Percentiles rank a stretch among this genome's conserved stretches.
phyloP scores from a whole-genome alignment of 2,329 filamentous ascomycete genomes.

The Sordariomycetes sp. region DNA sequence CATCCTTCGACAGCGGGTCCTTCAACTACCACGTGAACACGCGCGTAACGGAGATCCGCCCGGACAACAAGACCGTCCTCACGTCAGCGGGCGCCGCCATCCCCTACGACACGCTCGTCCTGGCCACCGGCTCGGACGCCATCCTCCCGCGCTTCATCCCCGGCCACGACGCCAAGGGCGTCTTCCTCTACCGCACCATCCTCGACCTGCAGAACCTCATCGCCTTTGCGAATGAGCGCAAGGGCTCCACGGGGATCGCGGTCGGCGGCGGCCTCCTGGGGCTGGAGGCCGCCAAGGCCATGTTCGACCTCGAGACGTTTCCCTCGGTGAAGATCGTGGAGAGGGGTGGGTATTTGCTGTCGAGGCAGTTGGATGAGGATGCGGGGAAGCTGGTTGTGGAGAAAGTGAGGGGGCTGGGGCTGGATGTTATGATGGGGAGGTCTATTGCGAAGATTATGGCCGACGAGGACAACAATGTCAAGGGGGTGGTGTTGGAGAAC shows the following conservation, averaged over 20 bases:
- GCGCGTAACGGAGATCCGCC: conserved; percentile 9
- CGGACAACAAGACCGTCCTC: conserved; percentile 52
- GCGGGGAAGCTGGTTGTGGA: conserved; percentile 74
- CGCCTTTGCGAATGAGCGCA: conserved; percentile 54
- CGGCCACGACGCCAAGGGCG: conserved; percentile 67
- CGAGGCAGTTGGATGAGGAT: conserved; percentile 71
- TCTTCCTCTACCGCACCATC: conserved; percentile 85
- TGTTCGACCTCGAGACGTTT: conserved; percentile 75
- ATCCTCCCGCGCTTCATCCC: conserved; percentile 57
- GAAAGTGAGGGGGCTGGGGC: conserved; percentile 65
- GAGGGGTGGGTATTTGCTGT: conserved; percentile 72
- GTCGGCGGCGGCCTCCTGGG: conserved; percentile 80
- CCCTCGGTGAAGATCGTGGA: conserved; percentile 69
- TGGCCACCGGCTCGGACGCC: conserved; percentile 81
- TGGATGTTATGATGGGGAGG: conserved; percentile 72
- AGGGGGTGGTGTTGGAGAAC: conserved; percentile 70
- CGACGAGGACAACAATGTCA: conserved; percentile 55
- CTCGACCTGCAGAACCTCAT: conserved; percentile 72
- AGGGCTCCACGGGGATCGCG: conserved; percentile 60
- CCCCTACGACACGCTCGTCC: conserved; percentile 68
- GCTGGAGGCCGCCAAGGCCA: conserved; percentile 81
- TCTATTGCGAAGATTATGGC: conserved; percentile 63
- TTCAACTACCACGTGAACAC: conserved; percentile 46
- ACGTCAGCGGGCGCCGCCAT: conserved; percentile 62
- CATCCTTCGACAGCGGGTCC: conserved; percentile 1